Evolutionary conservation across 305 asterid genomes (phyloP).

Genomic region (Andrographis paniculata): DNA sequence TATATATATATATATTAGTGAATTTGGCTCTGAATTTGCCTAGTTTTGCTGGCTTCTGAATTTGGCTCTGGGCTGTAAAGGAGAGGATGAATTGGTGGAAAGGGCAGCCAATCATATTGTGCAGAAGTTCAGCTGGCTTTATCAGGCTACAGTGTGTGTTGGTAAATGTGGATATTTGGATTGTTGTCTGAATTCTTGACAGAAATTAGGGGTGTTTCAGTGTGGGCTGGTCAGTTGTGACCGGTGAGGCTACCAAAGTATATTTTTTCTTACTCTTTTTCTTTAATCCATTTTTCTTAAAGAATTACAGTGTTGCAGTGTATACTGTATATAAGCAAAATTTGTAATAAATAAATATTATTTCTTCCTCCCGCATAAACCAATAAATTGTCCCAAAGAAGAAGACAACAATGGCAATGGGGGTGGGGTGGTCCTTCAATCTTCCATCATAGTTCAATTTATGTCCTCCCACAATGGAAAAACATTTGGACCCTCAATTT

Average conservation of each 20-base stretch:
- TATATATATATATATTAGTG: not conserved
- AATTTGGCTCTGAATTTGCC: conserved; percentile 16
- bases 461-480: not conserved
- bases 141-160: conserved; percentile 7
- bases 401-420: conserved; percentile 7
- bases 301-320: not conserved
- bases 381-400: conserved; percentile 8
- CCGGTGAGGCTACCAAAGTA: not conserved
- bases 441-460: not conserved
- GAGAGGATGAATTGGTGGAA: conserved; percentile 13
- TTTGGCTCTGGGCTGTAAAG: conserved; percentile 22
- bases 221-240: conserved; percentile 8
- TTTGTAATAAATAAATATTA: not conserved
- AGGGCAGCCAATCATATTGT: conserved; percentile 13
- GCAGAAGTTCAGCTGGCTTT: not conserved
- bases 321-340: conserved; percentile 3
- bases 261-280: not conserved
- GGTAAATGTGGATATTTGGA: conserved; percentile 25
- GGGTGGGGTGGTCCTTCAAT: conserved; percentile 20
- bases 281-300: no score
- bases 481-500: not conserved
- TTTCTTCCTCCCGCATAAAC: conserved; percentile 4
- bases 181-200: conserved; percentile 26
- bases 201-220: conserved; percentile 21
- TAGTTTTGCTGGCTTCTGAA: conserved; percentile 16